phyloP scores from a whole-genome alignment of 371 early-diverging fungal genomes.

The Mortierella sp. region DNA sequence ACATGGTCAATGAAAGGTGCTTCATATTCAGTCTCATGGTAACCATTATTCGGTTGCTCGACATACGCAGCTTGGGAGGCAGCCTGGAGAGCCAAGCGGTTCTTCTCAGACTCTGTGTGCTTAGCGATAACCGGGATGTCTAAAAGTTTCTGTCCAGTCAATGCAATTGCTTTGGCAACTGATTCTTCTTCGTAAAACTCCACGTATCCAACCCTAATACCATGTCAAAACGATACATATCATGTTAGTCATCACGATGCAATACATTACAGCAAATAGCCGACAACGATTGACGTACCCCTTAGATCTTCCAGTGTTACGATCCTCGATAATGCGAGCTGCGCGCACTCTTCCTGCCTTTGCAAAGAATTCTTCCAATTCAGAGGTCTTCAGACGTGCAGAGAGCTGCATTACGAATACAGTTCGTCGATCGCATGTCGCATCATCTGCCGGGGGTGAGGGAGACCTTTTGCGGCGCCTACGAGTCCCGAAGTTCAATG shows the following conservation, averaged over 20 bases:
- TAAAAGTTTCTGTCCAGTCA: constrained; percentile 91
- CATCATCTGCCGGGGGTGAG: constrained; percentile 76
- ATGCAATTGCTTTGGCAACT: constrained; percentile 83
- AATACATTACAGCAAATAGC: not conserved
- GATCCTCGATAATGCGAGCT: constrained; percentile 88
- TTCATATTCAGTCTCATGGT: too few relatives aligned
- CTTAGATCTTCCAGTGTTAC: constrained; percentile 89
- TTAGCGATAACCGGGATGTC: constrained; percentile 95
- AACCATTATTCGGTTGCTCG: not conserved
- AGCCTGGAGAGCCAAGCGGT: constrained; percentile 74
- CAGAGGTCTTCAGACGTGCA: constrained; percentile 78
- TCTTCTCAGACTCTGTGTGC: constrained; percentile 93
- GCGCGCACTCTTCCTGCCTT: constrained; percentile 89
- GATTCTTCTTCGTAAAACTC: constrained; percentile 92
- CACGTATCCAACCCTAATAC: constrained; percentile 81
- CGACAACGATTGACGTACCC: constrained; percentile 70
- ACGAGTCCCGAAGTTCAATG: not conserved
- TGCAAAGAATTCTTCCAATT: constrained; percentile 90
- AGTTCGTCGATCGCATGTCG: constrained; percentile 89
- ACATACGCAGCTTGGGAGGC: constrained; percentile 64
- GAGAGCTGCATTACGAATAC: constrained; percentile 96
- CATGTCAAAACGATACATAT: not conserved
- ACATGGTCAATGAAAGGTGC: not conserved
- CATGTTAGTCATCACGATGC: not conserved
- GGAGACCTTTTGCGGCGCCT: constrained; percentile 66